Base-by-base conservation (phyloP, 768 basidiomycete species). In the Pleurotus pulmonarius region DNA sequence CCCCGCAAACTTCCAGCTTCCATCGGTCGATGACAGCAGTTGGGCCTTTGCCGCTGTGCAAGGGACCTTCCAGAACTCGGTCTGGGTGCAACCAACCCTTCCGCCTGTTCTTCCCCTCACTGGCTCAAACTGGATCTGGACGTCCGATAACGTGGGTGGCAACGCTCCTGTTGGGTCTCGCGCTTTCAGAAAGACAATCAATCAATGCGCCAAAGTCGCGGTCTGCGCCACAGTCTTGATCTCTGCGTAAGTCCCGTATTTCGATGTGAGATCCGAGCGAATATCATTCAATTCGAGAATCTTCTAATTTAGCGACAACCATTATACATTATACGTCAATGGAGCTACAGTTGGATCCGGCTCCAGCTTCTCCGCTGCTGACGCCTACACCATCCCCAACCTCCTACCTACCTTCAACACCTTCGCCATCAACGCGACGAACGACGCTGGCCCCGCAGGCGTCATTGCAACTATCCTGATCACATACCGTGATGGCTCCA, bases 401-500 rank as follows among this genome's bases (percentile, higher is more conserved):
- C 62, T 70, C 24, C 52, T 53, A 3, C 18, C 62, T 1, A 49
- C 49, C 5, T 60, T 62, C 8, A 62, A 62, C 24, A 57, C 67
- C 8, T 70, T 73, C 24, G 69, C 69, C 3, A 51, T 71, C 20
- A 60, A 59, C 13, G 71, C 64, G 3, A 69, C 65, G 15, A 71
- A 71, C 48, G 67, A 66, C 26, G 49, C 52, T 12, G 55, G 60
- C 3, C 64, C 70, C 8, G 71, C 70, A 3, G 69, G 66, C 22
- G 48, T 71, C 4, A 56, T 71, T 15, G 53, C 58, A 3, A 52
- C 62, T 7, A 64, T 67, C 3, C 56, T 59, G 15, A 55, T 69
- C 29, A 48, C 59, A 9, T 69, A 63, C 41, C 44, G 63, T 0
- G 69, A 69, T 55, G 67, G 66, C 4, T 58, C 58, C 4, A 60